These are phyloP conservation scores for Aegilops longissima DNA, from an alignment of 176 grass and related monocot species.

Conservation along the genomic window DNA sequence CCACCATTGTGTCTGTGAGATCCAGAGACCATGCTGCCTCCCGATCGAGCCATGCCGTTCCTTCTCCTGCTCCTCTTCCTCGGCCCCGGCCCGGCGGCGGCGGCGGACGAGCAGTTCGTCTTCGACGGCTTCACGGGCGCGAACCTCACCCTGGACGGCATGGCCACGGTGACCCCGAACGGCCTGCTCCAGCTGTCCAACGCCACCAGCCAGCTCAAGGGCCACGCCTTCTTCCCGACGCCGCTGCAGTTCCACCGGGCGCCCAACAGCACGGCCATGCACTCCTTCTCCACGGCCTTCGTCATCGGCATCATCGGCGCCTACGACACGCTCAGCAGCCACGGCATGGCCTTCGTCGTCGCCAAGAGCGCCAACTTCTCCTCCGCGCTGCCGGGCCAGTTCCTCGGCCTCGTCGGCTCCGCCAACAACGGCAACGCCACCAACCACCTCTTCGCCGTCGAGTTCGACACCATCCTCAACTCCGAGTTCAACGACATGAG, in stretches of 20 bases:
- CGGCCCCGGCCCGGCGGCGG: neutral
- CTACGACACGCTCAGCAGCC: slow-evolving; percentile 59
- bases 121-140: slow-evolving; percentile 61
- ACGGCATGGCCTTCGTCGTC: slow-evolving; percentile 73
- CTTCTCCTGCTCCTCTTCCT: slow-evolving; percentile 18
- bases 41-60: neutral
- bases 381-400: slow-evolving; percentile 58
- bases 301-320: slow-evolving; percentile 74
- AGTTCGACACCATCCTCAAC: slow-evolving; percentile 89
- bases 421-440: slow-evolving; percentile 59
- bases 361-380: slow-evolving; percentile 47
- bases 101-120: slow-evolving; percentile 50
- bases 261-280: slow-evolving; percentile 49
- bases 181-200: slow-evolving; percentile 64
- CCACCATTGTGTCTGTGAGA: neutral
- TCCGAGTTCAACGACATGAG: slow-evolving; percentile 76
- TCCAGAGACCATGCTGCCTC: neutral
- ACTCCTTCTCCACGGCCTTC: slow-evolving; percentile 77
- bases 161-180: slow-evolving; percentile 45
- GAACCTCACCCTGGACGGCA: slow-evolving; percentile 63
- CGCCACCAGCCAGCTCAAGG: slow-evolving; percentile 57
- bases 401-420: slow-evolving; percentile 63
- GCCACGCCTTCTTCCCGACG: slow-evolving; percentile 67
- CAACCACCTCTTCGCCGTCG: slow-evolving; percentile 78
- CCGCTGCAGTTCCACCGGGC: slow-evolving; percentile 39